A percentile compares a stretch with the other conserved stretches of the same genome.
These are phyloP conservation scores for Proteromonas lacertae DNA, from an alignment of 352 stramenopile genomes.

Conservation along the genomic window DNA sequence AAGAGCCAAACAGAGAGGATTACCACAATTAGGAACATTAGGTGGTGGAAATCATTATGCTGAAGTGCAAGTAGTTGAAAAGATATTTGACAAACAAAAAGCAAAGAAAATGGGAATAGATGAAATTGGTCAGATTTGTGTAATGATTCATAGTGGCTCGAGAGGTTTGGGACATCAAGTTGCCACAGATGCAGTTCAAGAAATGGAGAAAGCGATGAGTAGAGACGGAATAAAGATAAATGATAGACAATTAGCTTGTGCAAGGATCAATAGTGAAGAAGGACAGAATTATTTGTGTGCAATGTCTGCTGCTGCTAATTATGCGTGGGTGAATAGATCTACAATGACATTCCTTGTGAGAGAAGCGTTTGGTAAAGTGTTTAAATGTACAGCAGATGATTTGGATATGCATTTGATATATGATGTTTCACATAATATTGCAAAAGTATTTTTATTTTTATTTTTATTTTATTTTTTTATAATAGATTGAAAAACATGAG, in stretches of 20 bases:
- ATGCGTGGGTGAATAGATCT: slow-evolving; percentile 34
- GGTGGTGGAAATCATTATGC: slow-evolving; percentile 8
- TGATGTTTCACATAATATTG: slow-evolving; percentile 40
- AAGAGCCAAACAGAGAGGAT: slow-evolving; percentile 26
- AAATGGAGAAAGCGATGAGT: slow-evolving; percentile 28
- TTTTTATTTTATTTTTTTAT: not conserved
- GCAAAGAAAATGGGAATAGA: slow-evolving; percentile 27
- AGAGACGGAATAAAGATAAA: slow-evolving; percentile 27
- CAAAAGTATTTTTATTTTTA: slow-evolving; percentile 15
- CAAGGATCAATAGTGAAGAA: slow-evolving; percentile 19
- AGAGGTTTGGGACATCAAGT: slow-evolving; percentile 38
- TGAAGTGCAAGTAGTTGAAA: slow-evolving; percentile 18
- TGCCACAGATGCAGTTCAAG: slow-evolving; percentile 27
- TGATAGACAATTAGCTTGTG: slow-evolving; percentile 32
- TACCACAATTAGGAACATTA: slow-evolving; percentile 36
- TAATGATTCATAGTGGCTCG: slow-evolving; percentile 19
- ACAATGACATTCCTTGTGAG: slow-evolving; percentile 29
- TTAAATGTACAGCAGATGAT: slow-evolving; percentile 23
- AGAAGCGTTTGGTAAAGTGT: slow-evolving; percentile 34
- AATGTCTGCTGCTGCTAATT: slow-evolving; percentile 36
- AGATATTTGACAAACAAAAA: slow-evolving; percentile 26
- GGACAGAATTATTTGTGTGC: slow-evolving; percentile 27
- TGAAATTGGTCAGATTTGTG: slow-evolving; percentile 17
- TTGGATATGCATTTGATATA: slow-evolving; percentile 44
- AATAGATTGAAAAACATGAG: slow-evolving; percentile 21